Conservation (phyloP, 2,329 filamentous ascomycete species). For the Fusarium luffae region DNA sequence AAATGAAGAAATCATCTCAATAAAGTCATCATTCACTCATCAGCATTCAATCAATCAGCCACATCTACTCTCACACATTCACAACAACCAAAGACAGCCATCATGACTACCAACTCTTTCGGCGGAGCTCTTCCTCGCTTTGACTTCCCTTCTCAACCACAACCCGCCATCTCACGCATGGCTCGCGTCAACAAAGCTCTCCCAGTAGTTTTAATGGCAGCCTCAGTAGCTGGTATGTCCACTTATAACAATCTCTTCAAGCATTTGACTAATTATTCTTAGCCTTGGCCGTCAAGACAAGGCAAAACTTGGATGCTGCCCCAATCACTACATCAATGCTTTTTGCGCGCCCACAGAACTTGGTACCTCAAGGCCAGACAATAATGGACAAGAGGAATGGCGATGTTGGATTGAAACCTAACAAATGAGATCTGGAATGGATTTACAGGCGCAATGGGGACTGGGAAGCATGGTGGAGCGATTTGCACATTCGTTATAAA, state of each 20-base stretch:
- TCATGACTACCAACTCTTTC: slow-evolving; percentile 40
- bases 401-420: background rate
- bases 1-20: slow-evolving; percentile 1
- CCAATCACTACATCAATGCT: background rate
- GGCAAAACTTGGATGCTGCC: background rate
- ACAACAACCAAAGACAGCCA: background rate
- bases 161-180: slow-evolving; percentile 27
- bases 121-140: slow-evolving; percentile 39
- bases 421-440: background rate
- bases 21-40: background rate
- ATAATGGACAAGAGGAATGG: slow-evolving; percentile 1
- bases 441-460: too few species aligned
- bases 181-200: slow-evolving; percentile 30
- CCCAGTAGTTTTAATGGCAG: slow-evolving; percentile 22
- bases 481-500: background rate
- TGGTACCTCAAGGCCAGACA: slow-evolving; percentile 18
- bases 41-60: background rate
- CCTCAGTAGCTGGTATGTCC: slow-evolving; percentile 20
- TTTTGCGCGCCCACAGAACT: background rate
- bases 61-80: background rate
- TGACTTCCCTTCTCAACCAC: slow-evolving; percentile 29
- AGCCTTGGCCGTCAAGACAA: slow-evolving; percentile 32
- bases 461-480: background rate
- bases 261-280: background rate
- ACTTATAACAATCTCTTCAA: accelerated